Evolutionary conservation across 176 grass and related monocot species (phyloP).

Genomic region (Phoenix roebelenii): DNA sequence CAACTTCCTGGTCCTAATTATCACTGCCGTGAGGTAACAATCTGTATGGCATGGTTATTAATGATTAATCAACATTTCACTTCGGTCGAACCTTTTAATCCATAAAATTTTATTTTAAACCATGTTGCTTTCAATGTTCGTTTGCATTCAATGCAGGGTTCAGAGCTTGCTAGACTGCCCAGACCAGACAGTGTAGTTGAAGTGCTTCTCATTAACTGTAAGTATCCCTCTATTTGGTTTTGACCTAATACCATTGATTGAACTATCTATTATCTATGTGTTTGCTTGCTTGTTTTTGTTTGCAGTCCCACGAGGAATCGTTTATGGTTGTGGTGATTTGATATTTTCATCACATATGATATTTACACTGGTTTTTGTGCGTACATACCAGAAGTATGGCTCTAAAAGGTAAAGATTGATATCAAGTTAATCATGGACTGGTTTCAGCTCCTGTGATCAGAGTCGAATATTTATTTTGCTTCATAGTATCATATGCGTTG

Average conservation of each 20-base stretch:
- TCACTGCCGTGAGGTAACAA: slow-evolving; percentile 80
- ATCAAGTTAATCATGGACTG: too few species aligned
- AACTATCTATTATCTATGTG: slow-evolving; percentile 6
- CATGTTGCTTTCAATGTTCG: neutral
- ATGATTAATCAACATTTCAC: neutral
- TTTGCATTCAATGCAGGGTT: slow-evolving; percentile 47
- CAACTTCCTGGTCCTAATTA: slow-evolving; percentile 98
- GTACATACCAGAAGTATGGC: slow-evolving; percentile 89
- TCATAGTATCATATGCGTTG: too few species aligned
- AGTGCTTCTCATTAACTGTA: slow-evolving; percentile 93
- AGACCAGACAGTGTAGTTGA: slow-evolving; percentile 70
- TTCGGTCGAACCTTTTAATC: neutral
- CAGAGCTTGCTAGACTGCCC: slow-evolving; percentile 64
- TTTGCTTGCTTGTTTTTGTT: slow-evolving; percentile 4
- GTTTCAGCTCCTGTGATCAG: too few species aligned
- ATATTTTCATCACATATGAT: slow-evolving; percentile 99
- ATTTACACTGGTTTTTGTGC: slow-evolving; percentile 90
- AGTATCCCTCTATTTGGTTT: slow-evolving; percentile 14
- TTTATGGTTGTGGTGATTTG: slow-evolving; percentile 90
- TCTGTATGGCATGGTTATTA: neutral
- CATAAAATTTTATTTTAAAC: neutral
- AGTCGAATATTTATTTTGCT: too few species aligned
- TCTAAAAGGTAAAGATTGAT: slow-evolving; percentile 52
- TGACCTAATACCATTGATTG: slow-evolving; percentile 1
- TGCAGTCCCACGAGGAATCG: slow-evolving; percentile 86